These are phyloP conservation scores for Chlorella variabilis DNA, from an alignment of 163 green algal genomes.

Conservation along the genomic window DNA sequence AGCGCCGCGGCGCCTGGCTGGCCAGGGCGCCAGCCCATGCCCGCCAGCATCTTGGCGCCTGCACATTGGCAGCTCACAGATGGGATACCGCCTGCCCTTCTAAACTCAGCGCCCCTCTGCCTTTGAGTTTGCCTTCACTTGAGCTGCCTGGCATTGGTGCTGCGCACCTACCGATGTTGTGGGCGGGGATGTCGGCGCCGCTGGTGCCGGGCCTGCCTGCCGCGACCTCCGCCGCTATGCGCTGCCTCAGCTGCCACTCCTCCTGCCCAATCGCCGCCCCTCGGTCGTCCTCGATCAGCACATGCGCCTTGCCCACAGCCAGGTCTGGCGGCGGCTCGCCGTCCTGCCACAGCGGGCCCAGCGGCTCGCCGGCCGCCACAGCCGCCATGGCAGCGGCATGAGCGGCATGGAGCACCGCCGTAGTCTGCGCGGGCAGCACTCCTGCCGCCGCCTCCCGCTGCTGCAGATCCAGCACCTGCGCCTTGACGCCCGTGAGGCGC, in stretches of 20 bases:
- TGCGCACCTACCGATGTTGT: conserved; percentile 7
- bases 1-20: background rate
- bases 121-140: no score
- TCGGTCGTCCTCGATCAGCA: background rate
- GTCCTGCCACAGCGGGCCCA: background rate
- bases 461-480: background rate
- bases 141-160: no score
- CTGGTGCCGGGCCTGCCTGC: background rate
- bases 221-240: background rate
- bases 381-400: conserved; percentile 1
- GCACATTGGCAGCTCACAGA: background rate
- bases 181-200: background rate
- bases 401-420: background rate
- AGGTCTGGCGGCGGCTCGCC: background rate
- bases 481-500: background rate
- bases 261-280: background rate
- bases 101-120: background rate
- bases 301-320: background rate
- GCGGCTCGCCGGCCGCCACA: background rate
- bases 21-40: conserved; percentile 3
- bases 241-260: conserved; percentile 2
- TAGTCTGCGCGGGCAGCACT: background rate
- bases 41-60: conserved; percentile 13
- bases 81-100: no score
- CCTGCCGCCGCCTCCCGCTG: background rate